Evolutionary conservation across 192 early-diverging fungal genomes (phyloP), one percentile per base, ranked within the genome.

Genomic region (Entophlyctis luteolus): DNA sequence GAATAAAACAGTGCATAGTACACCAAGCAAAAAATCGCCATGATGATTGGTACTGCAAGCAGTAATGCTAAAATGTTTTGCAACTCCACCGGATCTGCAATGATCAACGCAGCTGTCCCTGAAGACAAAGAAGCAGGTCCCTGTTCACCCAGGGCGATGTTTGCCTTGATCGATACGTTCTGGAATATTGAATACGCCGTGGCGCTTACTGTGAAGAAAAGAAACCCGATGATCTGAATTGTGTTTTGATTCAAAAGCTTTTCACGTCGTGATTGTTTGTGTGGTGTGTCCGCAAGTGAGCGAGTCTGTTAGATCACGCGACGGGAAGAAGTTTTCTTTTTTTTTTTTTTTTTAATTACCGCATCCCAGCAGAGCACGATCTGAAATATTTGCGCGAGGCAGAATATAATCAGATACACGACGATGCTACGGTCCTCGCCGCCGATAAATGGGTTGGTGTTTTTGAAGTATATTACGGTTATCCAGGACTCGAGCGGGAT

Each of bases 211-310:
- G 89, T 87, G 78, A 89, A 89, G 20, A 88, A 31, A n/a, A 89
- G 72, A 18, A 87, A 82, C 1, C 79, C 85, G 48, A 92, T 86
- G 46, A 93, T 87, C 68, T 97, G 93, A 63, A 97, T 93, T 23
- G 93, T 92, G 78, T 97, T 97, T 73, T 93, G 85, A 77, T 93
- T 86, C 60, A 84, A 89, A 48, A 96, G 87, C 83, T 91, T 38
- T 20, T 23, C 20, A 6, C 45, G 45, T 2, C 18, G n/a, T 16
- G 22, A 22, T n/a, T n/a, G 22, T 22, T 47, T 1, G 1, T 16
- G 18, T 2, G 22, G 45, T 47, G 18, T 45, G 42, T 10, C 10
- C 10, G 42, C 42, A 22, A 47, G 45, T 1, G 45, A 47, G 45
- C 45, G 18, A 2, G 14, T 47, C 18, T 47, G 45, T 47, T 22